These are phyloP conservation scores for Nyctanthes arbortristis DNA, from an alignment of 257 asterid genomes.

Conservation along the genomic window DNA sequence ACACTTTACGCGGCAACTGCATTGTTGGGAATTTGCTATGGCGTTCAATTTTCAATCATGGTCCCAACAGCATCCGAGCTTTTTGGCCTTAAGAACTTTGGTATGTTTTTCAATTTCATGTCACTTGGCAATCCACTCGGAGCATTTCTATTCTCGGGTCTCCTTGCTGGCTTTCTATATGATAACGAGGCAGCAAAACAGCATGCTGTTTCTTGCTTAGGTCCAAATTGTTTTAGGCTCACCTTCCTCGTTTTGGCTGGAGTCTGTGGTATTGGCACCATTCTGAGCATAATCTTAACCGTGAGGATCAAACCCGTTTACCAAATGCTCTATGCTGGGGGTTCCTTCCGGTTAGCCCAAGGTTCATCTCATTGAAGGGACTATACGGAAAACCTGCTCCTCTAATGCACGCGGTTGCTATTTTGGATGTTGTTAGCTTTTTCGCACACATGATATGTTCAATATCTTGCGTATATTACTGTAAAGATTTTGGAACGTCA, in stretches of 20 bases:
- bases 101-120: conserved; percentile 62
- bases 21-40: conserved; percentile 69
- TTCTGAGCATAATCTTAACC: conserved; percentile 54
- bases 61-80: conserved; percentile 80
- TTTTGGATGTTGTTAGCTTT: conserved; percentile 17
- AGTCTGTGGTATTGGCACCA: conserved; percentile 44
- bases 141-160: conserved; percentile 64
- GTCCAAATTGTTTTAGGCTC: conserved; percentile 60
- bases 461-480: background rate
- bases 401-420: background rate
- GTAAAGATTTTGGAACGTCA: background rate
- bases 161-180: conserved; percentile 61
- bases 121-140: conserved; percentile 71
- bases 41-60: conserved; percentile 63
- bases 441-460: background rate
- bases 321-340: conserved; percentile 66
- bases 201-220: conserved; percentile 50
- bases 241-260: conserved; percentile 65
- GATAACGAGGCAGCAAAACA: conserved; percentile 66
- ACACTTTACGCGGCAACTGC: conserved; percentile 55
- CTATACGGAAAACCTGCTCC: conserved; percentile 3
- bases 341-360: conserved; percentile 58
- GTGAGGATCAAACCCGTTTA: conserved; percentile 60
- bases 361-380: conserved; percentile 34
- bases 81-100: conserved; percentile 67